A percentile compares a stretch with the other conserved stretches of the same genome.
phyloP scores from a whole-genome alignment of 2,329 filamentous ascomycete genomes.

The Venturia aucupariae region DNA sequence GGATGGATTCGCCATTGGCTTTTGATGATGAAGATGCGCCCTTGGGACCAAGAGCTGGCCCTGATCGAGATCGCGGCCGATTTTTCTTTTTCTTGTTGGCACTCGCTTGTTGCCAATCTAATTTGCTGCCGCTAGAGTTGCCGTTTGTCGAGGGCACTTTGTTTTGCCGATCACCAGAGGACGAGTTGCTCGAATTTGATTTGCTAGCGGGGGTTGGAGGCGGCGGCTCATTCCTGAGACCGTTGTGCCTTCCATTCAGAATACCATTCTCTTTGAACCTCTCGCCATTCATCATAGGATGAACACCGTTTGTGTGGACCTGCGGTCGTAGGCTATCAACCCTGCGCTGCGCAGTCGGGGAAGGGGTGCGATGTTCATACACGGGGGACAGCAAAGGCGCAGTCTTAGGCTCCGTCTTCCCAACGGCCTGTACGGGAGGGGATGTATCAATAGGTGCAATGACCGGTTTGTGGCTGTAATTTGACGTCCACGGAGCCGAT shows the following conservation, averaged over 20 bases:
- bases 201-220: background rate
- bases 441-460: slow-evolving; percentile 18
- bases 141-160: background rate
- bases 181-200: background rate
- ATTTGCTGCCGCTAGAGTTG: background rate
- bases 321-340: slow-evolving; percentile 30
- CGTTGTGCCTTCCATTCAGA: background rate
- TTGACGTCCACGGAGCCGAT: background rate
- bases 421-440: slow-evolving; percentile 46
- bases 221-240: background rate
- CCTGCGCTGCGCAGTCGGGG: slow-evolving; percentile 52
- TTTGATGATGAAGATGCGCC: slow-evolving; percentile 5
- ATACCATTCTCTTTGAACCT: background rate
- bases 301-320: slow-evolving; percentile 19
- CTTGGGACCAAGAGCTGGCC: background rate
- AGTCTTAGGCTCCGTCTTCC: slow-evolving; percentile 49
- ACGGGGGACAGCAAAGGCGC: slow-evolving; percentile 57
- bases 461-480: background rate
- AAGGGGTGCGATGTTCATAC: slow-evolving; percentile 63
- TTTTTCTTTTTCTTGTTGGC: slow-evolving; percentile 1
- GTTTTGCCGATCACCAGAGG: background rate
- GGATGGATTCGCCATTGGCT: slow-evolving; percentile 32
- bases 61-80: background rate
- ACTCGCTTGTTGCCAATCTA: background rate
- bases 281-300: slow-evolving; percentile 18